Conservation (phyloP, 805 yeast species). For the Hanseniaspora clermontiae region DNA sequence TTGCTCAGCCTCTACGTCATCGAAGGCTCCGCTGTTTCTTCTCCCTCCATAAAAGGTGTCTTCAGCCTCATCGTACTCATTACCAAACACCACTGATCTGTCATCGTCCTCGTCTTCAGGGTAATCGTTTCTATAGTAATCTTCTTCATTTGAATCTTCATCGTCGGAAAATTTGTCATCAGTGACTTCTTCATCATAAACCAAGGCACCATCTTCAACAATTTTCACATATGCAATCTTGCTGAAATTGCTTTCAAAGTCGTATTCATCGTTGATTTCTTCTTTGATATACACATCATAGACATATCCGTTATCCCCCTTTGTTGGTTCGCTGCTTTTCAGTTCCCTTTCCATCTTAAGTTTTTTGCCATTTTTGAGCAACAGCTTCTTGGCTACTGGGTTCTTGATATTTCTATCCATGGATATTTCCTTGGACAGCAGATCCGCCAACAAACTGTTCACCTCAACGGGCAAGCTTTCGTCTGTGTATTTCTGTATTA, state of each 20-base stretch:
- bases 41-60: slow-evolving; percentile 28
- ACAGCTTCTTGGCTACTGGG: slow-evolving; percentile 8
- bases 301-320: slow-evolving; percentile 50
- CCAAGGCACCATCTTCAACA: slow-evolving; percentile 29
- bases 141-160: slow-evolving; percentile 84
- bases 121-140: slow-evolving; percentile 81
- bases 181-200: slow-evolving; percentile 32
- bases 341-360: slow-evolving; percentile 18
- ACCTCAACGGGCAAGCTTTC: slow-evolving; percentile 51
- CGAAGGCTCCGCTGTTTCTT: slow-evolving; percentile 18
- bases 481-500: slow-evolving; percentile 22
- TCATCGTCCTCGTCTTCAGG: slow-evolving; percentile 85
- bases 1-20: slow-evolving; percentile 15
- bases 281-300: slow-evolving; percentile 78
- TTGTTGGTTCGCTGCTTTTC: slow-evolving; percentile 19
- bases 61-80: slow-evolving; percentile 25
- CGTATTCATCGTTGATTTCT: slow-evolving; percentile 45
- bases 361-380: slow-evolving; percentile 12
- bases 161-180: slow-evolving; percentile 44
- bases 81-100: slow-evolving; percentile 27
- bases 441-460: slow-evolving; percentile 46
- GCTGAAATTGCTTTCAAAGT: slow-evolving; percentile 23
- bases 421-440: slow-evolving; percentile 32
- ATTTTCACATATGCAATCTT: slow-evolving; percentile 33
- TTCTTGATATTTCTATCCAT: background rate